A percentile compares a stretch with the other conserved stretches of the same genome.
Evolutionary conservation across 176 grass and related monocot species (phyloP).

Genomic region (Dendrocalamus sinicus): DNA sequence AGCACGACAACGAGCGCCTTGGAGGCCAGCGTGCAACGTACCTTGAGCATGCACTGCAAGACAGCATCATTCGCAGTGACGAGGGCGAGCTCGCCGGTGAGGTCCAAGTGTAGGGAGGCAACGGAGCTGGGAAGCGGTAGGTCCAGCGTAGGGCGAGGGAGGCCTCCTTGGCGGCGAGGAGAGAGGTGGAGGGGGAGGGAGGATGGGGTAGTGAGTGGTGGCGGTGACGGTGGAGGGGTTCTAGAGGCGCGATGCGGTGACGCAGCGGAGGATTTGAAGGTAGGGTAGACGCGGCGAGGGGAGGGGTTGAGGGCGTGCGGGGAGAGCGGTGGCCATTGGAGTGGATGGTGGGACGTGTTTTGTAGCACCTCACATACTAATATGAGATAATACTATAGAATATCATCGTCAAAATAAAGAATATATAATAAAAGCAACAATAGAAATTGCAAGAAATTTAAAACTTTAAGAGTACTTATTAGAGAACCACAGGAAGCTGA

Average conservation of each 20-base stretch:
- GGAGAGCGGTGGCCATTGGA: slow-evolving; percentile 49
- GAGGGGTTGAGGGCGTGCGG: not conserved
- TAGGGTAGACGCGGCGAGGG: not conserved
- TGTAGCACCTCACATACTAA: not conserved
- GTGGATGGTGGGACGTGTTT: slow-evolving; percentile 35
- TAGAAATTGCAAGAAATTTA: too few relatives aligned
- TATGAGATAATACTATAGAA: too few relatives aligned
- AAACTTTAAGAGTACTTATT: too few relatives aligned
- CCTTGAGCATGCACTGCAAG: slow-evolving; percentile 70
- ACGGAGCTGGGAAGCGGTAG: slow-evolving; percentile 77
- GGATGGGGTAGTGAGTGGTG: slow-evolving; percentile 35
- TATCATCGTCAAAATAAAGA: too few relatives aligned
- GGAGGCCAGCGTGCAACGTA: slow-evolving; percentile 68
- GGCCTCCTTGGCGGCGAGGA: slow-evolving; percentile 65
- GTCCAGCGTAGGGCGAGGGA: slow-evolving; percentile 66
- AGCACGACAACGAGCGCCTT: slow-evolving; percentile 65
- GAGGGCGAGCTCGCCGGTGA: not conserved
- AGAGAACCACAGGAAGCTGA: too few relatives aligned
- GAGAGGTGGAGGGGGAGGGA: slow-evolving; percentile 43
- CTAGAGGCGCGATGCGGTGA: slow-evolving; percentile 55
- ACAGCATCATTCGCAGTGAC: slow-evolving; percentile 45
- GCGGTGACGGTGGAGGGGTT: slow-evolving; percentile 41
- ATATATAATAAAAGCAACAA: too few relatives aligned
- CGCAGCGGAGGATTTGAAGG: not conserved
- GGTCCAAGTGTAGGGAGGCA: slow-evolving; percentile 30